These are phyloP conservation scores for Canavalia ensiformis DNA, from an alignment of 306 rosid genomes.

Conservation along the genomic window DNA sequence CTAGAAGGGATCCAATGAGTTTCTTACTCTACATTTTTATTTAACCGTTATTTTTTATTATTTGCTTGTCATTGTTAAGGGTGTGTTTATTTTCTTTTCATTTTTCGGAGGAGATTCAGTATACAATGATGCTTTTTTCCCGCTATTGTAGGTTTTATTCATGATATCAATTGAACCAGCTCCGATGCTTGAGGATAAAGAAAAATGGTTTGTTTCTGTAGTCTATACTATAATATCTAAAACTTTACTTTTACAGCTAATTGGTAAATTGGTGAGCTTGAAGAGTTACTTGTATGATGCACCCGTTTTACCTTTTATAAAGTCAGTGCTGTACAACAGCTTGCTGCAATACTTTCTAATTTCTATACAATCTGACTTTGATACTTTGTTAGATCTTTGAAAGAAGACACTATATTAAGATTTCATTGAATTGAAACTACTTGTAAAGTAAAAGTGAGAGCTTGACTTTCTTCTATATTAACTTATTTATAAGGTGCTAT, in stretches of 20 bases:
- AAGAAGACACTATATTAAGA: background rate
- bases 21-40: background rate
- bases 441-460: background rate
- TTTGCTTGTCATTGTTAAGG: constrained; percentile 17
- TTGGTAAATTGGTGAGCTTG: constrained; percentile 32
- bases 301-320: constrained; percentile 19
- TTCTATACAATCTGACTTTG: constrained; percentile 5
- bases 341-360: constrained; percentile 11
- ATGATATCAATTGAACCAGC: constrained; percentile 99
- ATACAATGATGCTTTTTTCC: constrained; percentile 43
- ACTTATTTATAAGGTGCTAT: background rate
- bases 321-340: constrained; percentile 7
- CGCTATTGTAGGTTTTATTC: constrained; percentile 79
- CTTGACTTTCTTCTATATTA: constrained; percentile 14
- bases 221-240: constrained; percentile 36
- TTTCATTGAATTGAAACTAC: constrained; percentile 23
- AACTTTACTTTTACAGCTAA: constrained; percentile 29
- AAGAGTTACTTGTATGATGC: constrained; percentile 6
- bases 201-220: constrained; percentile 81
- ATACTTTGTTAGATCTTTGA: constrained; percentile 6
- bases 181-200: constrained; percentile 99
- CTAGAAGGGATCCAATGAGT: constrained; percentile 19
- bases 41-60: background rate
- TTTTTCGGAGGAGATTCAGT: constrained; percentile 39
- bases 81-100: background rate